Percentiles rank a stretch among this genome's conserved stretches.
These are phyloP conservation scores for Trametes meyenii DNA, from an alignment of 768 basidiomycete species.

Conservation along the genomic window DNA sequence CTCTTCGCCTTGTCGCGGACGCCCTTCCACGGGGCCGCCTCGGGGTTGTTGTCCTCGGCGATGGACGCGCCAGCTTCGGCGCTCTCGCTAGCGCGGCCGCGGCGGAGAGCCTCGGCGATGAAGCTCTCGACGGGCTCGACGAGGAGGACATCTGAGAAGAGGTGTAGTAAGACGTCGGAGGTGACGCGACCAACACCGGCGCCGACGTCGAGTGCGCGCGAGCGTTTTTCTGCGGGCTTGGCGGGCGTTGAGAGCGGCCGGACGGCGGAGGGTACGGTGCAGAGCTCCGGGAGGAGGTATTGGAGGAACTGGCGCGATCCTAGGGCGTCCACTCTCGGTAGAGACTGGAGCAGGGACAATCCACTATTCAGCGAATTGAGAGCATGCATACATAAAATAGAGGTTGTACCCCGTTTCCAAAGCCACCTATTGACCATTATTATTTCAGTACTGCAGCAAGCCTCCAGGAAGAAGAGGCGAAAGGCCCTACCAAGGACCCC, in stretches of 20 bases:
- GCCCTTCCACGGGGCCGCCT: conserved; percentile 60
- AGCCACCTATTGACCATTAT: conserved; percentile 43
- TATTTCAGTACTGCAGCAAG: conserved; percentile 15
- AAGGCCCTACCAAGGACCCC: conserved; percentile 74
- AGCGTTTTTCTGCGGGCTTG: conserved; percentile 42
- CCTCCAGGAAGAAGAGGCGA: not conserved
- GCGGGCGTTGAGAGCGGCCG: conserved; percentile 45
- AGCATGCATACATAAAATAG: not conserved
- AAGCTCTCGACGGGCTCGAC: conserved; percentile 87
- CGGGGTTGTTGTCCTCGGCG: conserved; percentile 13
- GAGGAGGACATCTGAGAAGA: conserved; percentile 84
- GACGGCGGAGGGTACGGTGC: conserved; percentile 73
- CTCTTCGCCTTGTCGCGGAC: conserved; percentile 64
- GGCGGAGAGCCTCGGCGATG: conserved; percentile 66
- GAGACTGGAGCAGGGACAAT: conserved; percentile 50
- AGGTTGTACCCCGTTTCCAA: conserved; percentile 52
- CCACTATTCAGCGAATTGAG: not conserved
- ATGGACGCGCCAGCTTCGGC: conserved; percentile 35
- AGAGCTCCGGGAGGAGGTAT: conserved; percentile 77
- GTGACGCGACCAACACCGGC: conserved; percentile 96
- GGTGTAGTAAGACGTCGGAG: conserved; percentile 82
- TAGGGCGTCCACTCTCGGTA: conserved; percentile 89
- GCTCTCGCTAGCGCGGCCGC: conserved; percentile 38
- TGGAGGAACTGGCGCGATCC: conserved; percentile 89
- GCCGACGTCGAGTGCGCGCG: conserved; percentile 87